Percentiles rank a stretch among this genome's conserved stretches.
Evolutionary conservation across 495 filamentous ascomycete species (phyloP).

Genomic region (Ramalina intermedia): DNA sequence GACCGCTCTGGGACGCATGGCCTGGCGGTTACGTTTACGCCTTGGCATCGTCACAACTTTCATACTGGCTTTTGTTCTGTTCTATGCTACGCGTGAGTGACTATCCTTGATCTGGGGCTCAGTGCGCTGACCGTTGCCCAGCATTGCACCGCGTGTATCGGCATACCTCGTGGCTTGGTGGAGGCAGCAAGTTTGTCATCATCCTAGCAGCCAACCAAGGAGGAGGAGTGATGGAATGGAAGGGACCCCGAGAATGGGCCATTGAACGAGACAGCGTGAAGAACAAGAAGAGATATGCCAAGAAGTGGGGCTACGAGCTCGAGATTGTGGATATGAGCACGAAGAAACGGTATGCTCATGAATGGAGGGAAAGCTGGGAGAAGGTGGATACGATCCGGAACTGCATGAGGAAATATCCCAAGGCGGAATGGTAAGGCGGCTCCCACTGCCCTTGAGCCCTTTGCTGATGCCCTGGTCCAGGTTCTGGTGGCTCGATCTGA

Average conservation of each 20-base stretch:
- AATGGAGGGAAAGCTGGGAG: constrained; percentile 99
- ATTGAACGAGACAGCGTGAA: constrained; percentile 90
- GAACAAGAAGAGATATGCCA: constrained; percentile 83
- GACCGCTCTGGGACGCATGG: constrained; percentile 24
- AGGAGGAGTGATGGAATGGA: constrained; percentile 98
- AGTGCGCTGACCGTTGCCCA: constrained; percentile 10
- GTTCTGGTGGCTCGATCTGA: constrained; percentile 99
- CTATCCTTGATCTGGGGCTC: background rate
- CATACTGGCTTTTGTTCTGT: constrained; percentile 48
- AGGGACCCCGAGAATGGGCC: constrained; percentile 93
- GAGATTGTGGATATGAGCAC: constrained; percentile 97
- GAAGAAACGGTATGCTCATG: constrained; percentile 95
- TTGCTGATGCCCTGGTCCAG: constrained; percentile 27
- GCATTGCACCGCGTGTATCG: constrained; percentile 35
- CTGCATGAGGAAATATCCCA: constrained; percentile 80
- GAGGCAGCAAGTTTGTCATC: constrained; percentile 83
- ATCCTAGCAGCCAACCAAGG: constrained; percentile 89
- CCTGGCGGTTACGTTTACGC: constrained; percentile 44
- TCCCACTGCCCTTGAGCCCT: background rate
- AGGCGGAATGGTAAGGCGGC: constrained; percentile 76
- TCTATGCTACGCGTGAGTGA: constrained; percentile 53
- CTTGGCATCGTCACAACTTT: constrained; percentile 42
- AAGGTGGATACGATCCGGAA: constrained; percentile 93
- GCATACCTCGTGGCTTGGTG: constrained; percentile 47
- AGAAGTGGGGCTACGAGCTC: constrained; percentile 85